A percentile compares a stretch with the other conserved stretches of the same genome.
These are phyloP conservation scores for Pisolithus albus DNA, from an alignment of 768 basidiomycete genomes.

Conservation along the genomic window DNA sequence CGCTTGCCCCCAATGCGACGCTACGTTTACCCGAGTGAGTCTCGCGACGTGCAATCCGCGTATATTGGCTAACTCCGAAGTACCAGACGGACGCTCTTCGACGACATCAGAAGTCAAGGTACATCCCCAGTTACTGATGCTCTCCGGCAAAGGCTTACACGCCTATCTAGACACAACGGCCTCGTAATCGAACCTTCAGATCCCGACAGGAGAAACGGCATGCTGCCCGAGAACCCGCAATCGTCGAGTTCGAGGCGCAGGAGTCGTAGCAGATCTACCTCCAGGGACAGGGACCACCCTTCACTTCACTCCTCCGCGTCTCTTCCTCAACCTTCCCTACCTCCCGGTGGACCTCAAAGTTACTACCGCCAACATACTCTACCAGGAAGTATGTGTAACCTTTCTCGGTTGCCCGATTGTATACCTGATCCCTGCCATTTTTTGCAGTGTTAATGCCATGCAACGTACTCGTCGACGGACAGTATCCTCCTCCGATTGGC, in stretches of 20 bases:
- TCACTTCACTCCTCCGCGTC: conserved; percentile 22
- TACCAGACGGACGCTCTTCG: conserved; percentile 72
- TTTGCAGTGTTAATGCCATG: conserved; percentile 36
- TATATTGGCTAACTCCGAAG: conserved; percentile 12
- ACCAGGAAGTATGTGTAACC: conserved; percentile 31
- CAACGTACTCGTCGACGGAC: conserved; percentile 35
- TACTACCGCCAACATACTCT: conserved; percentile 65
- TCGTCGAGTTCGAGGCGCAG: conserved; percentile 40
- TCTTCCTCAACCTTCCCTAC: conserved; percentile 30
- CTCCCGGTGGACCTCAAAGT: conserved; percentile 37
- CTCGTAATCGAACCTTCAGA: conserved; percentile 51
- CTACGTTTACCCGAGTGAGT: conserved; percentile 71
- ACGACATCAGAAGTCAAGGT: conserved; percentile 77
- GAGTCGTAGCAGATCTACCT: conserved; percentile 44
- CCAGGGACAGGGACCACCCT: conserved; percentile 31
- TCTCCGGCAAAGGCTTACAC: conserved; percentile 1
- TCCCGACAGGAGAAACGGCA: conserved; percentile 13
- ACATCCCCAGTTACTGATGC: conserved; percentile 11
- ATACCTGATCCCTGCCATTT: conserved; percentile 3
- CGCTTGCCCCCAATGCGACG: conserved; percentile 73
- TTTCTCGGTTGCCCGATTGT: not conserved
- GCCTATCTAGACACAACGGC: conserved; percentile 49
- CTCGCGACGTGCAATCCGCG: conserved; percentile 6
- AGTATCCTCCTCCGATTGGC: conserved; percentile 35
- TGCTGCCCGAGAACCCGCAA: conserved; percentile 18